phyloP scores from a whole-genome alignment of 257 asterid genomes.

The Nicotiana paniculata region DNA sequence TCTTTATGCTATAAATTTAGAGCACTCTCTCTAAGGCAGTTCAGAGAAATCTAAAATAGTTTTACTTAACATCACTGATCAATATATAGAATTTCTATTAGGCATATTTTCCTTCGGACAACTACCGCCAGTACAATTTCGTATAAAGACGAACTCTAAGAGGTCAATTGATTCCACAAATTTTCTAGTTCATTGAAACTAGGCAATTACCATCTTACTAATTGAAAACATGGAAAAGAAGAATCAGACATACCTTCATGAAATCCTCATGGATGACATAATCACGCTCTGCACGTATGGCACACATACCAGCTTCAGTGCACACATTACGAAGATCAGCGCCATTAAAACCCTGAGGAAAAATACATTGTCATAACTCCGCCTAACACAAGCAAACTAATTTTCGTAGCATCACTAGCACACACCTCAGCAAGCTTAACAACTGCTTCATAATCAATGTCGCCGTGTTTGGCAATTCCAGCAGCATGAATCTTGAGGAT shows the following conservation, averaged over 20 bases:
- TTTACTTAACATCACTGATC: background rate
- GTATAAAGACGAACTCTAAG: background rate
- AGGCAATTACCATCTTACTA: background rate
- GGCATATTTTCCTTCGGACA: background rate
- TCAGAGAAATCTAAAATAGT: no score
- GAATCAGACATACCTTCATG: slow-evolving; percentile 23
- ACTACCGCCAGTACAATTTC: background rate
- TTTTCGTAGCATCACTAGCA: slow-evolving; percentile 2
- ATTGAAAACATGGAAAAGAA: background rate
- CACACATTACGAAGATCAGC: slow-evolving; percentile 36
- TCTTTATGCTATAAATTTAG: background rate
- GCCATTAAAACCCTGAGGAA: slow-evolving; percentile 31
- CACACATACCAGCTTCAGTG: slow-evolving; percentile 33
- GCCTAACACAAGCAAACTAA: background rate
- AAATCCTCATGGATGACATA: slow-evolving; percentile 35
- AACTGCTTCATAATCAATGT: slow-evolving; percentile 69
- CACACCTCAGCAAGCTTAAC: slow-evolving; percentile 73
- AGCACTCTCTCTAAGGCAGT: background rate
- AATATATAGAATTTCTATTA: background rate
- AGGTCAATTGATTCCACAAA: background rate
- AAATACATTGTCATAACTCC: background rate
- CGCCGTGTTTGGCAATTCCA: slow-evolving; percentile 79
- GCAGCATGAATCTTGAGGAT: slow-evolving; percentile 69
- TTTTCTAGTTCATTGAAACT: background rate
- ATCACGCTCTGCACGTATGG: slow-evolving; percentile 28